These are phyloP conservation scores for Ambrosiella xylebori DNA, from an alignment of 2,329 filamentous ascomycete genomes.

Conservation along the genomic window DNA sequence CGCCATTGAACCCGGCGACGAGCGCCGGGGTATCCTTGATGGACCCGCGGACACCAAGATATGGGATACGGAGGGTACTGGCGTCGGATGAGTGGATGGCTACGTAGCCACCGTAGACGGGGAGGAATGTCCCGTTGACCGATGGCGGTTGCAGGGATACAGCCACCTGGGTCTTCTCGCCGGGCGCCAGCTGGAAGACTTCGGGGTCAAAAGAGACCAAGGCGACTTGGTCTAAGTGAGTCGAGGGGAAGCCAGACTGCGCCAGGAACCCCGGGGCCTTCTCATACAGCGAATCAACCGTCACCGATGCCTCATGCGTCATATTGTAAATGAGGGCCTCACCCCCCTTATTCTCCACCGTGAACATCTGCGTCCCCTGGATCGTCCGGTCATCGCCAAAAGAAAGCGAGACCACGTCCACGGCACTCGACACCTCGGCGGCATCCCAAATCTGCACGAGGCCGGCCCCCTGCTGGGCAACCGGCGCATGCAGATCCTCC, in stretches of 20 bases:
- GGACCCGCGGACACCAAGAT: neutral
- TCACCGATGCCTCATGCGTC: neutral
- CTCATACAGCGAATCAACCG: neutral
- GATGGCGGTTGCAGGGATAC: neutral
- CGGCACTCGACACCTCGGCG: neutral
- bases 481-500: constrained; percentile 23
- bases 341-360: neutral
- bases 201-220: neutral
- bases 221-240: neutral
- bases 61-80: neutral
- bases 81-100: neutral
- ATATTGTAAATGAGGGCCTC: neutral
- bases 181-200: neutral
- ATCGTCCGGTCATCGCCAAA: neutral
- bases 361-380: neutral
- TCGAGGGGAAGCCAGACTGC: neutral
- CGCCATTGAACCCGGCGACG: neutral
- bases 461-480: constrained; percentile 31
- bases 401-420: neutral
- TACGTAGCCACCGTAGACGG: neutral
- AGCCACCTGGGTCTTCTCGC: neutral
- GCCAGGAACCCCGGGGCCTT: neutral
- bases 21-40: neutral
- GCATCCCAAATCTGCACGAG: constrained; percentile 18
- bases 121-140: neutral